A percentile compares a stretch with the other conserved stretches of the same genome.
These are phyloP conservation scores for Colletotrichum sansevieriae DNA, from an alignment of 2,329 filamentous ascomycete species.

Conservation along the genomic window DNA sequence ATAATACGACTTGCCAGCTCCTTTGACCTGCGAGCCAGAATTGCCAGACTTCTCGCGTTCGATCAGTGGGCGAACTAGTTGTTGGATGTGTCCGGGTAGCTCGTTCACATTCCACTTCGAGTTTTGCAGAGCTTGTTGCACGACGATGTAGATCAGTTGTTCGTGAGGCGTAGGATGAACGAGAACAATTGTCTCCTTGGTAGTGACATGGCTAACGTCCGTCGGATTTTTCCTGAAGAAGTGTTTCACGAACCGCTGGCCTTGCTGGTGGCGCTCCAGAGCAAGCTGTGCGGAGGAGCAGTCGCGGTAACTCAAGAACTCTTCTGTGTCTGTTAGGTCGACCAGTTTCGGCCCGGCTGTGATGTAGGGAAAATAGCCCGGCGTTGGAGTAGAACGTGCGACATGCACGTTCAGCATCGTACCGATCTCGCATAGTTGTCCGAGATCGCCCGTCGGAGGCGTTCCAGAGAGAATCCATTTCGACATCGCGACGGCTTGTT, in stretches of 20 bases:
- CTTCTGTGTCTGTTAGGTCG: slow-evolving; percentile 50
- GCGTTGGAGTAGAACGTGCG: slow-evolving; percentile 51
- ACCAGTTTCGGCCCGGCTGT: slow-evolving; percentile 50
- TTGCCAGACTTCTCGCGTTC: neutral
- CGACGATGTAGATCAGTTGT: slow-evolving; percentile 46
- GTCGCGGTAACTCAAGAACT: slow-evolving; percentile 49
- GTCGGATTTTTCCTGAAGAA: slow-evolving; percentile 51
- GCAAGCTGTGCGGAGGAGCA: slow-evolving; percentile 52
- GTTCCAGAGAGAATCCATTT: slow-evolving; percentile 62
- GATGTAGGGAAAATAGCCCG: slow-evolving; percentile 52
- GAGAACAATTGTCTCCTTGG: slow-evolving; percentile 46
- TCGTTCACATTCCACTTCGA: slow-evolving; percentile 47
- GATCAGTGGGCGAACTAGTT: neutral
- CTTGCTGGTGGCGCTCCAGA: slow-evolving; percentile 52
- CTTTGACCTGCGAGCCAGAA: slow-evolving; percentile 10
- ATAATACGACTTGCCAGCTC: slow-evolving; percentile 8
- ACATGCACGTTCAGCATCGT: slow-evolving; percentile 55
- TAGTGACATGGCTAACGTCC: slow-evolving; percentile 44
- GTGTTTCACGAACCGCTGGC: slow-evolving; percentile 47
- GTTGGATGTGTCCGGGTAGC: neutral
- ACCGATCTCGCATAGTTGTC: slow-evolving; percentile 52
- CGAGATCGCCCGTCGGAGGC: slow-evolving; percentile 53
- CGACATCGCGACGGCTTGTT: slow-evolving; percentile 47
- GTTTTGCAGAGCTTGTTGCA: slow-evolving; percentile 48
- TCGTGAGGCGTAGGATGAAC: slow-evolving; percentile 45